Base-by-base conservation (phyloP, 805 yeast genomes). In the Cyberlindnera veronae region DNA sequence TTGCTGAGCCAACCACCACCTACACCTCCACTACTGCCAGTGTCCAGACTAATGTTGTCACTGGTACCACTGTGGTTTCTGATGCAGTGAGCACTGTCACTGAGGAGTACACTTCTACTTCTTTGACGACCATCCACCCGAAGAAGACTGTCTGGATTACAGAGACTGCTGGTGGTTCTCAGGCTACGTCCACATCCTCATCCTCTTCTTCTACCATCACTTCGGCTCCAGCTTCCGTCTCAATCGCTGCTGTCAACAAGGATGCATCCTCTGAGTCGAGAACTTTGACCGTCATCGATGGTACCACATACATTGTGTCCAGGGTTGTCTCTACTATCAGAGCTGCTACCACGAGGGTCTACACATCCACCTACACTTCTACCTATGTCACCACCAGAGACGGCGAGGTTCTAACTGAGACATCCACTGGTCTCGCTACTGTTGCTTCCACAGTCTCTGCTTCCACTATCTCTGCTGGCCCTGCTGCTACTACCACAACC, bases 121-220 rank as follows among this genome's bases (percentile, higher is more conserved):
- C 50, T 4, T 36, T 51, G 9, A 45, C 49, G 17, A 53, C 57
- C 28, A 43, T 55, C 32, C 45, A 36, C 30, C 52, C 51, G 32
- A 45, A 52, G 39, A 44, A 34, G 18, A 55, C 62, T 9, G 46
- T 52, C 7, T 52, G 55, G 54, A 42, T 55, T 23, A 54, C 58
- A 15, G 52, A 53, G 43, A 44, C 56, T 38, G 49, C 32, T n/a
- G 54, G 42, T 34, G 45, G 26, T 18, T 18, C 39, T 16, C 26
- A 38, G 14, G 21, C 39, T 19, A 21, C 34, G 3, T 27, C 47
- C 13, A 27, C 42, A 15, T 18, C 40, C 14, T 7, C 47, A 9
- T 26, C 38, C 20, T 34, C 48, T 18, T 22, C 29, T 20, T 13
- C 49, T 4, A 4, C n/a, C 19, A 32, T 15, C 10, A 32, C 46